Conservation (phyloP, 768 basidiomycete genomes). For the Mycena haematopus region DNA sequence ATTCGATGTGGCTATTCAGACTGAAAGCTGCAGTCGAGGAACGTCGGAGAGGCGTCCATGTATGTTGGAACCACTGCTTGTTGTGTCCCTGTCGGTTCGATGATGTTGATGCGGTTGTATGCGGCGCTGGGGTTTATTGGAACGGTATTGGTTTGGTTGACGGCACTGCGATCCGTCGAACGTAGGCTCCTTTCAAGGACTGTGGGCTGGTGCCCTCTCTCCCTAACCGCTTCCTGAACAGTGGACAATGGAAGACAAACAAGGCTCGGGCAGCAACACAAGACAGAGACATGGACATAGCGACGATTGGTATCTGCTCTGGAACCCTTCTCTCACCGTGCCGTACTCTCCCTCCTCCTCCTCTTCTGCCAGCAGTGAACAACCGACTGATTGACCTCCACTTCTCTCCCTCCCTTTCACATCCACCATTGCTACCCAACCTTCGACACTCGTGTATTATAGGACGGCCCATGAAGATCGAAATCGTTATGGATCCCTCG, state of each 20-base stretch:
- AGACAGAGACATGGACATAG: constrained; percentile 30
- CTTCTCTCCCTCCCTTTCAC: constrained; percentile 48
- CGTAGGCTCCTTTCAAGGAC: constrained; percentile 32
- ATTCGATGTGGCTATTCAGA: constrained; percentile 10
- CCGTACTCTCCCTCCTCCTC: constrained; percentile 49
- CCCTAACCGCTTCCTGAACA: constrained; percentile 40
- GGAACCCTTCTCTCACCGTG: constrained; percentile 34
- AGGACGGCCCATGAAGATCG: constrained; percentile 99
- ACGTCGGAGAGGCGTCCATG: neutral
- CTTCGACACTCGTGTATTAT: constrained; percentile 37
- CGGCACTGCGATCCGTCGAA: constrained; percentile 18
- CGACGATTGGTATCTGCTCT: constrained; percentile 39
- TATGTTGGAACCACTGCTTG: neutral
- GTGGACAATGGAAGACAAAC: constrained; percentile 9
- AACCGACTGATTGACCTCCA: constrained; percentile 50
- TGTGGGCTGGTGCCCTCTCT: constrained; percentile 25
- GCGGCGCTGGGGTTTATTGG: constrained; percentile 4
- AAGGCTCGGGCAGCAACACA: neutral
- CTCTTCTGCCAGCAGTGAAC: constrained; percentile 48
- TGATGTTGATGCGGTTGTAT: neutral
- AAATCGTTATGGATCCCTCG: constrained; percentile 91
- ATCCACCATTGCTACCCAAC: constrained; percentile 41
- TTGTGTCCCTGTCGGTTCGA: neutral
- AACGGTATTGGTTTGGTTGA: neutral
- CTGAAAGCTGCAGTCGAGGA: constrained; percentile 14